phyloP scores from a whole-genome alignment of 352 stramenopile genomes.

The Pythium brassicae region DNA sequence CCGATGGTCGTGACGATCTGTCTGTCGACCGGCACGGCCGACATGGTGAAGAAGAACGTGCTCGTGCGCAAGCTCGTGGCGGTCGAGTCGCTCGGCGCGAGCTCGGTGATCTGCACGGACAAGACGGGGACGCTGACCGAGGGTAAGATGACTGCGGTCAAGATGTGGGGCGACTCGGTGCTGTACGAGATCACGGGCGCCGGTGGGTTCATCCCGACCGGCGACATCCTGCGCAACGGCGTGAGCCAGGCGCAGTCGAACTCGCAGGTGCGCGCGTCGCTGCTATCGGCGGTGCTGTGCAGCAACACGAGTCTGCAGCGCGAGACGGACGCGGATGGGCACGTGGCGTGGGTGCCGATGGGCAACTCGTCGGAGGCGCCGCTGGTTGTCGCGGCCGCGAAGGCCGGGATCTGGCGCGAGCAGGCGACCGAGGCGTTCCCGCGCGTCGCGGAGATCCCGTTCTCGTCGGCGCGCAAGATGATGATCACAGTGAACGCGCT shows the following conservation, averaged over 20 bases:
- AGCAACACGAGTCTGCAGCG: slow-evolving; percentile 74
- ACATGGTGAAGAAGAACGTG: slow-evolving; percentile 78
- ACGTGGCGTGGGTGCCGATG: slow-evolving; percentile 43
- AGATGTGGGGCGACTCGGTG: slow-evolving; percentile 68
- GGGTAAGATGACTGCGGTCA: slow-evolving; percentile 79
- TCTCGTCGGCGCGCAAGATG: slow-evolving; percentile 93
- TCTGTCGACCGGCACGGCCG: slow-evolving; percentile 59
- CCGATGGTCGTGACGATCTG: slow-evolving; percentile 84
- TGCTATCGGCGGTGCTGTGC: slow-evolving; percentile 63
- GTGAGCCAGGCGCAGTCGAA: slow-evolving; percentile 40
- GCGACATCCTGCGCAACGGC: slow-evolving; percentile 42
- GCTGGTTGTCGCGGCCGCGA: slow-evolving; percentile 66
- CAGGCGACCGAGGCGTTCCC: slow-evolving; percentile 49
- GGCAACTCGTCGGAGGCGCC: slow-evolving; percentile 76
- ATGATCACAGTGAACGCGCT: slow-evolving; percentile 87
- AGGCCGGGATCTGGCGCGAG: slow-evolving; percentile 61
- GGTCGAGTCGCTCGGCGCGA: slow-evolving; percentile 82
- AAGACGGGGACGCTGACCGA: slow-evolving; percentile 95
- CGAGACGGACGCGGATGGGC: slow-evolving; percentile 40
- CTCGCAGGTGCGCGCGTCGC: slow-evolving; percentile 48
- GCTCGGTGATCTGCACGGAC: slow-evolving; percentile 91
- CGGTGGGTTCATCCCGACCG: slow-evolving; percentile 44
- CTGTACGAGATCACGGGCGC: slow-evolving; percentile 65
- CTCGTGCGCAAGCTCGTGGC: slow-evolving; percentile 85
- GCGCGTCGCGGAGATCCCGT: slow-evolving; percentile 89